Percentiles rank a stretch among this genome's conserved stretches.
Evolutionary conservation across 1,284 basidiomycete genomes (phyloP).

Genomic region (Coniferiporia weirii): DNA sequence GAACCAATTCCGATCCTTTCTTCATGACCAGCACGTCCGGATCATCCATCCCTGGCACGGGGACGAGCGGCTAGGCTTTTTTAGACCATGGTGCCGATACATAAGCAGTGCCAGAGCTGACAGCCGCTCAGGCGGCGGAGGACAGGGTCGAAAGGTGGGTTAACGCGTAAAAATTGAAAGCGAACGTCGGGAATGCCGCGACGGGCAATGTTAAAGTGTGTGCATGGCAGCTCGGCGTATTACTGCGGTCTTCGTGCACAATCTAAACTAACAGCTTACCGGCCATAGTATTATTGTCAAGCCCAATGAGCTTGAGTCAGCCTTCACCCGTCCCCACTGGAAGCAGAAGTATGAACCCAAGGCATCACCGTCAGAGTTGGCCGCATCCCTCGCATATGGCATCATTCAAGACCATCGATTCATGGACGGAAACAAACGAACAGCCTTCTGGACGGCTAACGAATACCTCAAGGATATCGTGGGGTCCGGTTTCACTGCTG

Average conservation of each 20-base stretch:
- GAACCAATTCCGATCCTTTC: too few relatives aligned
- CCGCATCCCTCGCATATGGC: conserved; percentile 11
- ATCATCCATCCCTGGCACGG: too few relatives aligned
- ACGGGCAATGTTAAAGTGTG: too few relatives aligned
- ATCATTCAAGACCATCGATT: conserved; percentile 15
- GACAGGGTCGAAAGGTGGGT: too few relatives aligned
- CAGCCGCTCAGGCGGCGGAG: too few relatives aligned
- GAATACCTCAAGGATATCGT: background rate
- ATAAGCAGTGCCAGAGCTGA: too few relatives aligned
- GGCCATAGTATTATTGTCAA: background rate
- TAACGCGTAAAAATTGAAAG: too few relatives aligned
- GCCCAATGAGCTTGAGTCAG: conserved; percentile 11
- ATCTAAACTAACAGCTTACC: background rate
- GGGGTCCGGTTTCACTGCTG: background rate
- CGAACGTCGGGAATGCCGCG: too few relatives aligned
- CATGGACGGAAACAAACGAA: conserved; percentile 16
- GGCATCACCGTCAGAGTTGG: background rate
- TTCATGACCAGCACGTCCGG: too few relatives aligned
- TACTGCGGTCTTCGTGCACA: background rate
- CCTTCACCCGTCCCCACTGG: background rate
- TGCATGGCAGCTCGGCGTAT: background rate
- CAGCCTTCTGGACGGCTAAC: conserved; percentile 15
- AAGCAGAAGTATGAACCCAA: background rate
- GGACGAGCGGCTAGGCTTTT: too few relatives aligned
- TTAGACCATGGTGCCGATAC: too few relatives aligned